Conservation (phyloP, 2,329 filamentous ascomycete species). For the Coniella vitis region DNA sequence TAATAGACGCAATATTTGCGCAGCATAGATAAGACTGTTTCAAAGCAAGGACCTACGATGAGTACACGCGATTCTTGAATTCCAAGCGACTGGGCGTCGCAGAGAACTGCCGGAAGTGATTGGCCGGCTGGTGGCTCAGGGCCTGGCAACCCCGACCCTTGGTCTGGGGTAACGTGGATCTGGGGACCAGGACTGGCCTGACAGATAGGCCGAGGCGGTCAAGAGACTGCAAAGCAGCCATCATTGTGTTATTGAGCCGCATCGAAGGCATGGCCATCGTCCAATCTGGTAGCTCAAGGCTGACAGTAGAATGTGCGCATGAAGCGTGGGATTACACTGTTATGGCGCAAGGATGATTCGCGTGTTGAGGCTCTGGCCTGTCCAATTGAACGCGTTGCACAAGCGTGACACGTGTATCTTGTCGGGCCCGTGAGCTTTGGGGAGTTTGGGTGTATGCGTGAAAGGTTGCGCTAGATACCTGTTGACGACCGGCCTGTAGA, state of each 20-base stretch:
- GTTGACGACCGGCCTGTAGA: too few relatives aligned
- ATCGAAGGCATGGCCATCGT: neutral
- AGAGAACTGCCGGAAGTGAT: conserved; percentile 7
- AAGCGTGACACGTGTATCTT: too few relatives aligned
- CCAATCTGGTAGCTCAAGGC: neutral
- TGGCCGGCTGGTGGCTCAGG: neutral
- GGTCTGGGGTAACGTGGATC: neutral
- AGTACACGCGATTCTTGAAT: conserved; percentile 22
- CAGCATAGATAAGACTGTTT: too few relatives aligned
- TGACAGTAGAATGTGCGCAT: too few relatives aligned
- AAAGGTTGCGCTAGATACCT: too few relatives aligned
- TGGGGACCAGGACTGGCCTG: neutral
- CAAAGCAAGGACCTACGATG: conserved; percentile 24
- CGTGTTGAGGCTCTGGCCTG: too few relatives aligned
- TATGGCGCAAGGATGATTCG: too few relatives aligned
- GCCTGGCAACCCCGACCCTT: neutral
- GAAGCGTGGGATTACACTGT: neutral
- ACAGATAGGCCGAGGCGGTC: neutral
- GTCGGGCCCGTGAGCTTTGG: too few relatives aligned
- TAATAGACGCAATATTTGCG: too few relatives aligned
- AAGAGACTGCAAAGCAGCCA: neutral
- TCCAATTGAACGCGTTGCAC: too few relatives aligned
- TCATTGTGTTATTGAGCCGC: neutral
- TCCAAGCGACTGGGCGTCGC: conserved; percentile 2
- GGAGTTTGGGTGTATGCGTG: too few relatives aligned